A percentile compares a stretch with the other conserved stretches of the same genome.
These are phyloP conservation scores for Artomyces pyxidatus DNA, from an alignment of 768 basidiomycete species.

Conservation along the genomic window DNA sequence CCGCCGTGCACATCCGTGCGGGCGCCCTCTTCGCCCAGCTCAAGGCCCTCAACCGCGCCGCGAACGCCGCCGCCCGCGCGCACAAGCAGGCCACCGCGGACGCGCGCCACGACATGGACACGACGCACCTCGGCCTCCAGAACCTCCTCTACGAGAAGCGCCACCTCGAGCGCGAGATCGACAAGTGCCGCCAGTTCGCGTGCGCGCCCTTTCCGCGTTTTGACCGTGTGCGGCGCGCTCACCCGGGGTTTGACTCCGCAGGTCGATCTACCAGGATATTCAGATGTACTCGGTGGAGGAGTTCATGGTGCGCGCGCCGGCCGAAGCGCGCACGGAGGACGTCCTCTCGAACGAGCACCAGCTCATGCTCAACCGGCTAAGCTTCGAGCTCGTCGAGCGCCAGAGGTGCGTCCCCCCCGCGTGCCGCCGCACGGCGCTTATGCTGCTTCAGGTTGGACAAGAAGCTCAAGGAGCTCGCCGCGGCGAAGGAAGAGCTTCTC, in stretches of 20 bases:
- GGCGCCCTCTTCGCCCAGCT: constrained; percentile 73
- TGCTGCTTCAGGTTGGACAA: constrained; percentile 52
- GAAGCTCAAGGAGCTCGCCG: constrained; percentile 55
- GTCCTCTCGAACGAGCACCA: constrained; percentile 67
- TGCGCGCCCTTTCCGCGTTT: constrained; percentile 30
- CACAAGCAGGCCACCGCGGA: constrained; percentile 68
- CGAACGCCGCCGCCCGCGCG: constrained; percentile 60
- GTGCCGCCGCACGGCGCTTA: constrained; percentile 5
- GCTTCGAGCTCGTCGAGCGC: constrained; percentile 82
- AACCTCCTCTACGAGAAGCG: constrained; percentile 85
- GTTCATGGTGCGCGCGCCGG: constrained; percentile 61
- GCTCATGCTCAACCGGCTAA: constrained; percentile 80
- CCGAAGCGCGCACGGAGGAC: constrained; percentile 51
- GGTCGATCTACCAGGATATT: constrained; percentile 85
- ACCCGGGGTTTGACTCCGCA: constrained; percentile 28
- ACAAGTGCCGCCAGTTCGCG: constrained; percentile 90
- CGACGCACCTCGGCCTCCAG: constrained; percentile 78
- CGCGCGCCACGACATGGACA: constrained; percentile 83
- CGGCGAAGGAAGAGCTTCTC: constrained; percentile 70
- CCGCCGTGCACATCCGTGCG: constrained; percentile 53
- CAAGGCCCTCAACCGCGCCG: constrained; percentile 69
- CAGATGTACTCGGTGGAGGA: constrained; percentile 65
- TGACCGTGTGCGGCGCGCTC: constrained; percentile 3
- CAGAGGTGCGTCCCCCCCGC: constrained; percentile 73
- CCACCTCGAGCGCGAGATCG: constrained; percentile 85